These are phyloP conservation scores for Melanomma pulvis-pyrius DNA, from an alignment of 495 filamentous ascomycete species.

Conservation along the genomic window DNA sequence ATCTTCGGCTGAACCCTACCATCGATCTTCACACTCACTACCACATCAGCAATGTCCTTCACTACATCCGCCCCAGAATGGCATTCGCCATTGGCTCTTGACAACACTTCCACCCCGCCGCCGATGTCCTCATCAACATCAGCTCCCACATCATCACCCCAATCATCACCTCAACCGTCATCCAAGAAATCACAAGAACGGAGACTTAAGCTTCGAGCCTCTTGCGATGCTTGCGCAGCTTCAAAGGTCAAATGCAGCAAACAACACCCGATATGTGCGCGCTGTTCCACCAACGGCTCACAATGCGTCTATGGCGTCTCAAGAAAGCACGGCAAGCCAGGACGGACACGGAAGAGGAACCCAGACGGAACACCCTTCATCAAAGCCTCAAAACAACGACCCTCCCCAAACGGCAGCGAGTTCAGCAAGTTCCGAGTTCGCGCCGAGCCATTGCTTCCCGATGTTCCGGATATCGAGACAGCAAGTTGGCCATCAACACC, in stretches of 20 bases:
- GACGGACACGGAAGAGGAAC: constrained; percentile 31
- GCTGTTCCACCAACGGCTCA: constrained; percentile 33
- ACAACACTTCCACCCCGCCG: constrained; percentile 4
- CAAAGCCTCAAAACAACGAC: constrained; percentile 28
- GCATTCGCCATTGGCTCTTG: constrained; percentile 9
- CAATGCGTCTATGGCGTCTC: constrained; percentile 40
- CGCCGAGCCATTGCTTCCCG: constrained; percentile 17
- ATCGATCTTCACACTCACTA: constrained; percentile 1
- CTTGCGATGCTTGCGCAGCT: constrained; percentile 41
- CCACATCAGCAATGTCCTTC: constrained; percentile 11
- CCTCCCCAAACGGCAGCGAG: constrained; percentile 24
- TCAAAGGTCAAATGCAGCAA: constrained; percentile 46
- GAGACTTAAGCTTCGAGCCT: constrained; percentile 43
- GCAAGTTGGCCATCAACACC: constrained; percentile 20
- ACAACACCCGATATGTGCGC: constrained; percentile 39
- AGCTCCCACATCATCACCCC: constrained; percentile 10
- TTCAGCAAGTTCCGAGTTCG: constrained; percentile 28
- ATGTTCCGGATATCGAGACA: constrained; percentile 15
- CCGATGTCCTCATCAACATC: constrained; percentile 5
- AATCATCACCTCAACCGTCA: constrained; percentile 6
- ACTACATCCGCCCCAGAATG: constrained; percentile 3
- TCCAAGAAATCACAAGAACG: constrained; percentile 29
- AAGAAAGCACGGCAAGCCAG: constrained; percentile 40
- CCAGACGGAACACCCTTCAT: constrained; percentile 26
- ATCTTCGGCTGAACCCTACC: background rate